Evolutionary conservation across 176 grass and related monocot species (phyloP), one percentile per base, ranked within the genome.

Genomic region (Avena sativa): DNA sequence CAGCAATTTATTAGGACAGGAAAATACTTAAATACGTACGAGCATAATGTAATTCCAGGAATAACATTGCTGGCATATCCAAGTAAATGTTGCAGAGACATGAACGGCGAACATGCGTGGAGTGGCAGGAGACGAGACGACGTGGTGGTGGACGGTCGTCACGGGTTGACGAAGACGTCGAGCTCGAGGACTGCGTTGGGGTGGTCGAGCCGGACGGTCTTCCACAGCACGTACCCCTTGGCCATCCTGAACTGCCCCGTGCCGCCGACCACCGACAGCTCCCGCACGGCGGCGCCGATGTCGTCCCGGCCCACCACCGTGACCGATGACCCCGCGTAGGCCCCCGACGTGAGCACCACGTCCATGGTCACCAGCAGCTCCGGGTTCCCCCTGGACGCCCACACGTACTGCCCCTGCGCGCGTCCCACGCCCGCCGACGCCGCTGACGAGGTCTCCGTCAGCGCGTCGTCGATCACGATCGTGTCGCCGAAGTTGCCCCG

Each of bases 221-320:
- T 90, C 79, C 79, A 53, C 32, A 90, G 50, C 28, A 75, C 83
- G 83, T 90, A 90, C 0, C 78, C 83, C 0, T 4, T 26, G 0
- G 88, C 88, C 49, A 81, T 67, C 78, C 83, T 53, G 83, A 90
- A 86, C 25, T 58, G 21, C 16, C 88, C 79, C 1, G 69, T 90
- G 49, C 88, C 88, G 49, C 88, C 88, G 49, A 90, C 6, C 34
- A 90, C 60, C 4, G 83, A 55, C 1, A 86, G 83, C 88, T 90
- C 88, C 60, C 88, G 59, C 46, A 67, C 76, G 9, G 87, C 1
- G 15, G 62, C 72, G 58, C 9, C 23, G 38, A 75, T 60, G 74
- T 85, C 68, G 71, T 88, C 90, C 15, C 86, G 51, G 3, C 81
- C 81, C 0, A 88, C 83, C 13, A 92, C 84, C 23, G 84, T 83